Percentiles rank a stretch among this genome's conserved stretches.
These are phyloP conservation scores for Apiospora koreana DNA, from an alignment of 2,329 filamentous ascomycete genomes.

Conservation along the genomic window DNA sequence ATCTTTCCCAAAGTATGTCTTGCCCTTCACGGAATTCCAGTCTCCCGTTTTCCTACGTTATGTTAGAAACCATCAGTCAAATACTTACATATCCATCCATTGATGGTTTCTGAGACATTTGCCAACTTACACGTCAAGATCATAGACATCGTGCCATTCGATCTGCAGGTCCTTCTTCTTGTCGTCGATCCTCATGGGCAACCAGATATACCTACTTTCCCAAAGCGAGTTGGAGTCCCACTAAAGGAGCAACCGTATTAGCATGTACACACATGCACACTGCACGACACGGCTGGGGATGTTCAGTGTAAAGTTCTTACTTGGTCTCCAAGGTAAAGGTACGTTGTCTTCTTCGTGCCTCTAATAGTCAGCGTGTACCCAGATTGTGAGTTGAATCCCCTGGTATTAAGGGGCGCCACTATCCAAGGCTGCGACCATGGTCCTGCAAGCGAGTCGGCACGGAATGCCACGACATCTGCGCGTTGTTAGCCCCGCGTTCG, in stretches of 20 bases:
- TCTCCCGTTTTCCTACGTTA: slow-evolving; percentile 44
- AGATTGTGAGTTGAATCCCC: slow-evolving; percentile 55
- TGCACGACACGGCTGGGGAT: neutral
- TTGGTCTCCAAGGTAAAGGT: slow-evolving; percentile 52
- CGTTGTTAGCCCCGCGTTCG: neutral
- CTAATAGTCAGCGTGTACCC: slow-evolving; percentile 49
- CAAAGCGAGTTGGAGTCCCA: slow-evolving; percentile 58
- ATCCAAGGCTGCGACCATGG: slow-evolving; percentile 58
- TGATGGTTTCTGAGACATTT: slow-evolving; percentile 14
- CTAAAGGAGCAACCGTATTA: slow-evolving; percentile 15
- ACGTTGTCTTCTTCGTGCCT: slow-evolving; percentile 49
- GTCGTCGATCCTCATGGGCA: slow-evolving; percentile 54
- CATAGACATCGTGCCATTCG: slow-evolving; percentile 58
- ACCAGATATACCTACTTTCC: slow-evolving; percentile 60
- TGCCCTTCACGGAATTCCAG: slow-evolving; percentile 47
- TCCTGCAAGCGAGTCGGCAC: slow-evolving; percentile 49
- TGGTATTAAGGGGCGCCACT: slow-evolving; percentile 50
- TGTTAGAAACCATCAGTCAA: neutral
- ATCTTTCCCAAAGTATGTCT: slow-evolving; percentile 46
- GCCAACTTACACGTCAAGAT: slow-evolving; percentile 45
- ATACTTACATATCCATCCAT: slow-evolving; percentile 6
- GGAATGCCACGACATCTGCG: slow-evolving; percentile 53
- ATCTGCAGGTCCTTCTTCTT: slow-evolving; percentile 49
- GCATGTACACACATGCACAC: neutral
- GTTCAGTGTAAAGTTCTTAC: slow-evolving; percentile 15